phyloP scores from a whole-genome alignment of 1,284 basidiomycete genomes.

The Ustilago cynodontis region DNA sequence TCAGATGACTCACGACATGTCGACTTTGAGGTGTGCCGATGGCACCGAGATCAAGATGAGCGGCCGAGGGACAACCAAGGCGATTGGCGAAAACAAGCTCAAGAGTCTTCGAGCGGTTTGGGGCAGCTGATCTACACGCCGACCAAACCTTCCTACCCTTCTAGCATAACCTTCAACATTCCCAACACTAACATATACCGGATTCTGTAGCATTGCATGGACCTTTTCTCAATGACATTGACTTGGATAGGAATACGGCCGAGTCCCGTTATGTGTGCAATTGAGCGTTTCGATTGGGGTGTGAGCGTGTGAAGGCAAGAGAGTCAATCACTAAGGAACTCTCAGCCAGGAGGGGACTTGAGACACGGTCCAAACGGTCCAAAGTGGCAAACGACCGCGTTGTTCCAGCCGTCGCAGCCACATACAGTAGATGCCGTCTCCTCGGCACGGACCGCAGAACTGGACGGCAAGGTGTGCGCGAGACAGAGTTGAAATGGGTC shows the following conservation, averaged over 20 bases:
- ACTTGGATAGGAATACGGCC: neutral
- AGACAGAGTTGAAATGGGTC: neutral
- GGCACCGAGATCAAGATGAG: conserved; percentile 48
- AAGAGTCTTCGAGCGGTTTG: conserved; percentile 57
- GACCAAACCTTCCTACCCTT: neutral
- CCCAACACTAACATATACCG: neutral
- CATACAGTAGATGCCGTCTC: neutral
- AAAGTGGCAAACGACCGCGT: neutral
- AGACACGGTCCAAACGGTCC: neutral
- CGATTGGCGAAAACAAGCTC: conserved; percentile 54
- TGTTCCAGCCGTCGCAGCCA: neutral
- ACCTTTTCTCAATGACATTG: conserved; percentile 11
- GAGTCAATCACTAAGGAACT: neutral
- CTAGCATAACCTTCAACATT: conserved; percentile 8
- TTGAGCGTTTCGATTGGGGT: neutral
- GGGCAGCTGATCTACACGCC: conserved; percentile 52
- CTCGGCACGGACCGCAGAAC: neutral
- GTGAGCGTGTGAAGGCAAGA: neutral
- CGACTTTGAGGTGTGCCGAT: conserved; percentile 29
- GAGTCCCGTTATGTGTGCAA: neutral
- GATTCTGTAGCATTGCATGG: conserved; percentile 13
- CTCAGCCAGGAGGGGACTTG: neutral
- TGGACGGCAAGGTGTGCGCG: neutral
- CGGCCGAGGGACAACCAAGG: conserved; percentile 61
- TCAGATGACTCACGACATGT: conserved; percentile 11